These are phyloP conservation scores for Caloboletus firmus DNA, from an alignment of 1,284 basidiomycete species.

Conservation along the genomic window DNA sequence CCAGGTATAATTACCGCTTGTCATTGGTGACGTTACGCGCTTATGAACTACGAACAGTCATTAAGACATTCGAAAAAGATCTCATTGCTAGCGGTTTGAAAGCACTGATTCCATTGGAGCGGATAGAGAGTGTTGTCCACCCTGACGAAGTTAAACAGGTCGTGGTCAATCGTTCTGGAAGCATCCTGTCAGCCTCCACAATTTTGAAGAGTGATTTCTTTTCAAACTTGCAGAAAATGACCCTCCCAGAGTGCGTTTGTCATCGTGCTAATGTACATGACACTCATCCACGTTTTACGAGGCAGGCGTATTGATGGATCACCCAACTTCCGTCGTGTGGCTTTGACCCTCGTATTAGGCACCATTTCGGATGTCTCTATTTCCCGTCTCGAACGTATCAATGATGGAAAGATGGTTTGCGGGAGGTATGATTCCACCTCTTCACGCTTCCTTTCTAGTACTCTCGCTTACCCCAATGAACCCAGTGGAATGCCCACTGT, in stretches of 20 bases:
- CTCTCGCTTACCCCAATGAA: constrained; percentile 11
- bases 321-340: constrained; percentile 86
- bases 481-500: constrained; percentile 85
- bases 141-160: constrained; percentile 87
- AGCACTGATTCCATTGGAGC: constrained; percentile 83
- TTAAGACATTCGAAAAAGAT: constrained; percentile 95
- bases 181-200: constrained; percentile 87
- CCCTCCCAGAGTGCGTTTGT: constrained; percentile 76
- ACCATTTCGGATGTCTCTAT: constrained; percentile 35
- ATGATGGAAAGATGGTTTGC: constrained; percentile 72
- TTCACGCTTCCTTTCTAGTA: background rate
- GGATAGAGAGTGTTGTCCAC: constrained; percentile 77
- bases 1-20: constrained; percentile 54
- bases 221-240: constrained; percentile 92
- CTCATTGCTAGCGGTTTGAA: constrained; percentile 77
- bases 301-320: constrained; percentile 86
- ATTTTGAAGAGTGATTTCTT: constrained; percentile 99
- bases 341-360: constrained; percentile 57
- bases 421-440: constrained; percentile 60
- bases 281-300: constrained; percentile 3
- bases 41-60: constrained; percentile 53
- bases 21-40: background rate
- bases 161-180: constrained; percentile 84
- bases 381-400: constrained; percentile 37
- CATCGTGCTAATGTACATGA: background rate